A percentile compares a stretch with the other conserved stretches of the same genome.
Conservation (phyloP, 257 asterid genomes). For the Solanum sparsipilum region DNA sequence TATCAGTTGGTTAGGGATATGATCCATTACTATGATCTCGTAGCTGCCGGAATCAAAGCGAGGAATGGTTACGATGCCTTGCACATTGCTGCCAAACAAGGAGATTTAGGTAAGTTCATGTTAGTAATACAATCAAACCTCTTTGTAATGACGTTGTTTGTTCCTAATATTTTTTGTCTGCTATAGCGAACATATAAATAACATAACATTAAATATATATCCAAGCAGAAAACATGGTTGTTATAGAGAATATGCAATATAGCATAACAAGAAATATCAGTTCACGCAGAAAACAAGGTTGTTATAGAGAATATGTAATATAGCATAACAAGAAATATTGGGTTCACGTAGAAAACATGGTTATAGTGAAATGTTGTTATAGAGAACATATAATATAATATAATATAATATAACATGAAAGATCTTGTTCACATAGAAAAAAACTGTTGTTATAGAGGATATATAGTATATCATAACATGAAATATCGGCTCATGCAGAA, state of each 20-base stretch:
- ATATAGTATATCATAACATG: background rate
- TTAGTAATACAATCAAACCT: background rate
- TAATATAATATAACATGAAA: background rate
- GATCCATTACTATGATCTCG: slow-evolving; percentile 29
- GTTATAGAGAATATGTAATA: too few species aligned
- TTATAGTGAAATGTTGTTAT: background rate
- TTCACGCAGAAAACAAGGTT: too few species aligned
- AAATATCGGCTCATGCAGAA: background rate
- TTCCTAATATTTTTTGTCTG: background rate
- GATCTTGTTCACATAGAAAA: background rate
- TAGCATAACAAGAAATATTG: background rate
- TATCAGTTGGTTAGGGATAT: slow-evolving; percentile 27
- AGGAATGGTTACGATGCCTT: slow-evolving; percentile 43
- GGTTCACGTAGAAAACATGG: background rate
- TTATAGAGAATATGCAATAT: background rate
- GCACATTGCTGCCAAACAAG: slow-evolving; percentile 50
- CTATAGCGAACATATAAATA: background rate
- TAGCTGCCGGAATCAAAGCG: slow-evolving; percentile 38
- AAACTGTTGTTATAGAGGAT: background rate
- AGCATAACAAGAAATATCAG: background rate
- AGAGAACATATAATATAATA: background rate
- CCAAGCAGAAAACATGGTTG: background rate
- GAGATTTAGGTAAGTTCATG: slow-evolving; percentile 33
- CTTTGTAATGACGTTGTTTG: background rate
- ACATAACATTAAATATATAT: background rate